Conservation (phyloP, 2,329 filamentous ascomycete species). For the Colletotrichum chlorophyti region DNA sequence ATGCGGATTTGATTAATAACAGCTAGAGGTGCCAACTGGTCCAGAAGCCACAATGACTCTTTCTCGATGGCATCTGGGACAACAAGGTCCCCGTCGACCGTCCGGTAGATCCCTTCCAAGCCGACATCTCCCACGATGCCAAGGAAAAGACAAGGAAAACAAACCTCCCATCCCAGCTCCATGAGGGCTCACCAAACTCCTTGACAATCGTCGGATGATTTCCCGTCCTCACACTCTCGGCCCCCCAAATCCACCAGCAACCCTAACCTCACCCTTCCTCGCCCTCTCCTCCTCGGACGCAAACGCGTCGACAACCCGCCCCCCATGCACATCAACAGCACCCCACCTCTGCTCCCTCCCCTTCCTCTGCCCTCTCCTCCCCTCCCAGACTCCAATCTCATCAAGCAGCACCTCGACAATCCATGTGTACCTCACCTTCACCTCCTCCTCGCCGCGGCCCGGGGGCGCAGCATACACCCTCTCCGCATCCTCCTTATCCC, state of each 20-base stretch:
- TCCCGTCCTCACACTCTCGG: constrained; percentile 33
- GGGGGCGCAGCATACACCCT: constrained; percentile 31
- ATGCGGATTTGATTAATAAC: not conserved
- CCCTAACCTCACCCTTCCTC: constrained; percentile 34
- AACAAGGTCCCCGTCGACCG: constrained; percentile 43
- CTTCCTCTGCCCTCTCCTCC: constrained; percentile 35
- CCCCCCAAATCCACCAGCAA: constrained; percentile 44
- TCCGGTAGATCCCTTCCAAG: too few species aligned
- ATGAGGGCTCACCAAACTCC: too few species aligned
- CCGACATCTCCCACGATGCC: too few species aligned
- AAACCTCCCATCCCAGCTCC: too few species aligned
- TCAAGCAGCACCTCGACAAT: constrained; percentile 60
- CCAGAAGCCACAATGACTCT: not conserved
- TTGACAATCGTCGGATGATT: not conserved
- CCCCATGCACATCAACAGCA: constrained; percentile 49
- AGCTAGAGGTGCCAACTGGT: not conserved
- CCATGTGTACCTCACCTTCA: constrained; percentile 42
- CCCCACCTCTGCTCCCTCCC: constrained; percentile 62
- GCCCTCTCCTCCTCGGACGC: constrained; percentile 16
- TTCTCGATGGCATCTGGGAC: not conserved
- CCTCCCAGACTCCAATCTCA: constrained; percentile 53
- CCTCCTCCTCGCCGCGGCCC: not conserved
- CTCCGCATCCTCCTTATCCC: constrained; percentile 47
- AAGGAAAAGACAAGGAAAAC: too few species aligned
- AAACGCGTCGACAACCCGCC: constrained; percentile 49